Base-by-base conservation (phyloP, 225 moss, liverwort and hornwort genomes). In the Asterella californica region DNA sequence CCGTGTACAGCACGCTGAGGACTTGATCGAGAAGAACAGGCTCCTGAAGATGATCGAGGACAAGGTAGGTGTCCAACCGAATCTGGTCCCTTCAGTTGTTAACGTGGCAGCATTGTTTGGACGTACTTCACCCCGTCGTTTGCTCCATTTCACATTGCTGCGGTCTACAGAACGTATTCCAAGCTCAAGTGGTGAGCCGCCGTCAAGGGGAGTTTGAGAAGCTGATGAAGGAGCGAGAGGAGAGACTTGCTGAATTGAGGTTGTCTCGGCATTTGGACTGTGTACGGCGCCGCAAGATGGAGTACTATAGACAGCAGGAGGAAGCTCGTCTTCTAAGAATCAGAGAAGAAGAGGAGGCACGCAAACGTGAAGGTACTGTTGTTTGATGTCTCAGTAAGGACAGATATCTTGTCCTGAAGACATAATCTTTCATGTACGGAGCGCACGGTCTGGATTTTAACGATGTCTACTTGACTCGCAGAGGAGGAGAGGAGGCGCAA, bases 161-260 rank as follows among this genome's bases (percentile, higher is more conserved):
- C 12, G 21, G 59, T 82, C 29, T 65, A 42, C 82, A 94, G 92
- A 84, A 86, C 52, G 73, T 86, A 30, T 99, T 95, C 86, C 92
- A 99, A 83, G 42, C 54, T 27, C 92, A 92, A 88, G 99, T 99
- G 4, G 88, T 99, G 74, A 89, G 99, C 78, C 92, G 91, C 15
- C 89, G 95, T 1, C 88, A 89, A 76, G 99, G 99, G 17, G 99
- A 95, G 84, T 99, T 99, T 48, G 99, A 99, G 87, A 95, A 91
- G 88, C 78, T 99, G 85, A 86, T 89, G 90, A 91, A 81, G 67
- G 88, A 93, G 81, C 83, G 94, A 27, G 99, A 99, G 82, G 95
- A 99, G 64, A 86, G 94, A 67, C 87, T 99, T 49, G 95, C 92
- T 0, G 95, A 99, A 84, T 87, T 92, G 82, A 91, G 95, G 36